Conservation (phyloP, 2,329 filamentous ascomycete genomes). For the Fusarium sp. region DNA sequence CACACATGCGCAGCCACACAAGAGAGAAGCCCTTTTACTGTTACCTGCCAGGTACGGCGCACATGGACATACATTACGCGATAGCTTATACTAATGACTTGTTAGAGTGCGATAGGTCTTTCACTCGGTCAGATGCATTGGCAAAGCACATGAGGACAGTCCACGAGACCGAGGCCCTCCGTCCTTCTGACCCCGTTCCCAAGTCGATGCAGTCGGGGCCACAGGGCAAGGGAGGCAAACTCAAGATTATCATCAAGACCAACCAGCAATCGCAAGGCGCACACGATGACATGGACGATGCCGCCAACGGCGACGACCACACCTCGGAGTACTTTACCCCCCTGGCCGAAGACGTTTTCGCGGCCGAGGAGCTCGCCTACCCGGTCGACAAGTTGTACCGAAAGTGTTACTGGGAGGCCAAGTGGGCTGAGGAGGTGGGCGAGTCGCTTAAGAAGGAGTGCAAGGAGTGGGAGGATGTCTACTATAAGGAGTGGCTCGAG, state of each 20-base stretch:
- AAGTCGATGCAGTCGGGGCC: constrained; percentile 70
- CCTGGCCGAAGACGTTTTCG: constrained; percentile 70
- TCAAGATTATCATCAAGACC: constrained; percentile 73
- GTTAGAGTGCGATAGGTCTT: constrained; percentile 94
- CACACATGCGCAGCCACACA: constrained; percentile 97
- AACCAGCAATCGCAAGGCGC: constrained; percentile 66
- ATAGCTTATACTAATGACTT: constrained; percentile 19
- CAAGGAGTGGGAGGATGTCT: constrained; percentile 71
- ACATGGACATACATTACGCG: neutral
- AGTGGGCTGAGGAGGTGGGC: constrained; percentile 77
- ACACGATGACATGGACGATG: constrained; percentile 67
- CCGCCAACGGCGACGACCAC: constrained; percentile 64
- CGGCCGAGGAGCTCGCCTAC: constrained; percentile 70
- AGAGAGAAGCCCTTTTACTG: constrained; percentile 99
- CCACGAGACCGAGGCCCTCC: constrained; percentile 93
- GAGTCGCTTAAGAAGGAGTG: constrained; percentile 73
- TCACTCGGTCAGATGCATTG: constrained; percentile 93
- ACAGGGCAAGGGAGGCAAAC: constrained; percentile 60
- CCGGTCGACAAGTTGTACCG: constrained; percentile 69
- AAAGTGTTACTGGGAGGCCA: constrained; percentile 76
- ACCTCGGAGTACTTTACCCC: constrained; percentile 68
- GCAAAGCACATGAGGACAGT: constrained; percentile 99
- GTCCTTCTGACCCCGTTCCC: constrained; percentile 80
- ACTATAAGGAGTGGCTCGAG: constrained; percentile 79
- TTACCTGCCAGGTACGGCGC: constrained; percentile 80